These are phyloP conservation scores for Plenodomus tracheiphilus DNA, from an alignment of 2,329 filamentous ascomycete species.

Conservation along the genomic window DNA sequence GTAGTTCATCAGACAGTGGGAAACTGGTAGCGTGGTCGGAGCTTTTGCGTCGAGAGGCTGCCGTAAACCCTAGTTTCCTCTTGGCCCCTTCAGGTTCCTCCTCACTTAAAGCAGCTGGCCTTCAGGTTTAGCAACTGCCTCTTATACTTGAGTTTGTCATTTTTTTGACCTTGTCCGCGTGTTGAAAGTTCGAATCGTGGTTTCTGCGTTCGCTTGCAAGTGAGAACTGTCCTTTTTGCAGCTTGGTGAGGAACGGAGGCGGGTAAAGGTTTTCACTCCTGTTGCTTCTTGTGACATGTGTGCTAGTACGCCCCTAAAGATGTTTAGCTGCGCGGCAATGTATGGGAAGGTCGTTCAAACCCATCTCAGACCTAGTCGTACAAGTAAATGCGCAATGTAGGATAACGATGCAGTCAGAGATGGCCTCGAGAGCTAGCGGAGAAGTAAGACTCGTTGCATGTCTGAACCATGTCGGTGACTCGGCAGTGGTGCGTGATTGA, in stretches of 20 bases:
- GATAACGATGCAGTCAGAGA: too few species aligned
- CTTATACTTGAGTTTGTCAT: slow-evolving; percentile 1
- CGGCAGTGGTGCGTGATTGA: too few species aligned
- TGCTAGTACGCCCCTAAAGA: too few species aligned
- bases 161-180: background rate
- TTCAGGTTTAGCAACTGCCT: slow-evolving; percentile 2
- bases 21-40: background rate
- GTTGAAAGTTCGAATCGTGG: background rate
- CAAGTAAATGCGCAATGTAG: too few species aligned
- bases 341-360: too few species aligned
- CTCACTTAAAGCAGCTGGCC: slow-evolving; percentile 2
- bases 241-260: background rate
- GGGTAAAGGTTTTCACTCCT: background rate
- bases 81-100: too few species aligned
- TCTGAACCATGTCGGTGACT: too few species aligned
- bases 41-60: slow-evolving; percentile 1
- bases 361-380: too few species aligned
- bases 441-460: too few species aligned
- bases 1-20: background rate
- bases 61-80: background rate
- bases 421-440: too few species aligned
- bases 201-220: background rate
- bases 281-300: background rate
- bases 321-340: too few species aligned
- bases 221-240: background rate